These are phyloP conservation scores for Angomonas deanei DNA, from an alignment of 208 protist species.

Conservation along the genomic window DNA sequence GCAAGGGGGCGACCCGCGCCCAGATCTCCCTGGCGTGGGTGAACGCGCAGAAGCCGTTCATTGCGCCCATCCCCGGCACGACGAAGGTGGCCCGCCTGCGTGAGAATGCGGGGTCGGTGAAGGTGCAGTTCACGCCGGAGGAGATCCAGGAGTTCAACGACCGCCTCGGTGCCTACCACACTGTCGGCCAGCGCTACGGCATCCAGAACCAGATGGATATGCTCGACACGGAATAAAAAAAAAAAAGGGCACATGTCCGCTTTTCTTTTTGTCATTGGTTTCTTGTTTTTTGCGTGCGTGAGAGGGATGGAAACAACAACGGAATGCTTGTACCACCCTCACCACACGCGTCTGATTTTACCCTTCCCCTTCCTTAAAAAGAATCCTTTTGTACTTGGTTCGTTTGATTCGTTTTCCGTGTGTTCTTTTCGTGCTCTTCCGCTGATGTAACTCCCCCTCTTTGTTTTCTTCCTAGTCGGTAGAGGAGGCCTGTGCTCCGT, in stretches of 20 bases:
- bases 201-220: not conserved
- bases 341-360: not conserved
- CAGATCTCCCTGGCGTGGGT: conserved; percentile 33
- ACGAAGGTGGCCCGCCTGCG: conserved; percentile 17
- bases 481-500: not conserved
- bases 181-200: conserved; percentile 16
- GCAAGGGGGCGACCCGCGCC: conserved; percentile 14
- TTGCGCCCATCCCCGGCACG: conserved; percentile 26
- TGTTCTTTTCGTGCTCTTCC: not conserved
- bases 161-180: not conserved
- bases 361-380: not conserved
- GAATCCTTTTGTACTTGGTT: not conserved
- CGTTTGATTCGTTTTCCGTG: not conserved
- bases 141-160: conserved; percentile 20
- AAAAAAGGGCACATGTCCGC: not conserved
- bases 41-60: conserved; percentile 20
- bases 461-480: not conserved
- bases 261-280: not conserved
- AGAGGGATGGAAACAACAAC: no score
- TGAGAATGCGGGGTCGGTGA: conserved; percentile 15
- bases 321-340: not conserved
- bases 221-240: conserved; percentile 10
- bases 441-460: not conserved
- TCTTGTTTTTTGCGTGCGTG: not conserved
- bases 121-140: conserved; percentile 10